Conservation (phyloP, 495 filamentous ascomycete genomes). For the Trichocladium uniseriatum region DNA sequence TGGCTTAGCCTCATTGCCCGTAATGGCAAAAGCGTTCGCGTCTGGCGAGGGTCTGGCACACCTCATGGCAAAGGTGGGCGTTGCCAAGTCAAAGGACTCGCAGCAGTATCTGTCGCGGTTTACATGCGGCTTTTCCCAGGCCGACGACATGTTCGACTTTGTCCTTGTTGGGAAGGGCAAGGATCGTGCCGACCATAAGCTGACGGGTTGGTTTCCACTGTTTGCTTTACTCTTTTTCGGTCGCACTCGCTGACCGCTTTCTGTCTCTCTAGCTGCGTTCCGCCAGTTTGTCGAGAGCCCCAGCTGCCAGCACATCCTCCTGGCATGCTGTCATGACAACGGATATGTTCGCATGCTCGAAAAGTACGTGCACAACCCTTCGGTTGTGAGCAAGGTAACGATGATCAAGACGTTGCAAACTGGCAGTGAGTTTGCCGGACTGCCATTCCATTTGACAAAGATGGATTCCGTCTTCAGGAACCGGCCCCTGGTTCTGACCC, state of each 20-base stretch:
- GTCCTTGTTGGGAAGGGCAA: constrained; percentile 50
- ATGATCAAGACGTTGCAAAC: constrained; percentile 41
- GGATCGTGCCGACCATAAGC: constrained; percentile 49
- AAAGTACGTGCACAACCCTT: constrained; percentile 33
- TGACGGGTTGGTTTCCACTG: constrained; percentile 32
- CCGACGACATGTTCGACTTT: constrained; percentile 49
- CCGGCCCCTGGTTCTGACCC: neutral
- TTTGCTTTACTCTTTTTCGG: too few relatives aligned
- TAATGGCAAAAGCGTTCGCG: constrained; percentile 32
- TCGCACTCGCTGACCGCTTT: too few relatives aligned
- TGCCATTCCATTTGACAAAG: constrained; percentile 32
- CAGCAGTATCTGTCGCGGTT: constrained; percentile 25
- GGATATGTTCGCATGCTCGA: constrained; percentile 48
- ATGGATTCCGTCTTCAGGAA: constrained; percentile 16
- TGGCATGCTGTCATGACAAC: constrained; percentile 51
- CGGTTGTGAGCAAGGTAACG: constrained; percentile 34
- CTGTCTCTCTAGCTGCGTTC: constrained; percentile 39
- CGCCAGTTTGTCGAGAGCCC: constrained; percentile 44
- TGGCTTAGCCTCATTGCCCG: constrained; percentile 21
- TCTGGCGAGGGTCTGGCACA: constrained; percentile 29
- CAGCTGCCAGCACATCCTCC: constrained; percentile 51
- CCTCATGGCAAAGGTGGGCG: constrained; percentile 19
- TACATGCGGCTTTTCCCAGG: constrained; percentile 45
- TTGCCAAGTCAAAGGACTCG: constrained; percentile 15
- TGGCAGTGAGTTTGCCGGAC: constrained; percentile 32